Evolutionary conservation across 805 yeast genomes (phyloP).

Genomic region (Starmerella khaoyaiensis): DNA sequence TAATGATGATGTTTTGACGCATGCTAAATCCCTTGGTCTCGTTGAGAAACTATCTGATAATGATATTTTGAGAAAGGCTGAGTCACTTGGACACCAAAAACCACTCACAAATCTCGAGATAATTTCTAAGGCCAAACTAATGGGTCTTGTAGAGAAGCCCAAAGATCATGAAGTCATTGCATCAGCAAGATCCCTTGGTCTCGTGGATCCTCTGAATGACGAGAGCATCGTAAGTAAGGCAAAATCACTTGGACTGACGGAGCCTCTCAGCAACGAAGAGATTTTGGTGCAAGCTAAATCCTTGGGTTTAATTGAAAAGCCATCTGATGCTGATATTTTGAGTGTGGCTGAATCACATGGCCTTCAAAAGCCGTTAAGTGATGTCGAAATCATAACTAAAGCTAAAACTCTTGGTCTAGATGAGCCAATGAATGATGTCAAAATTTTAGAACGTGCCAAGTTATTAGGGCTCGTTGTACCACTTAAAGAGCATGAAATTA

Average conservation of each 20-base stretch:
- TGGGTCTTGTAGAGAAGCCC: slow-evolving; percentile 21
- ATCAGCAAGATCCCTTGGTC: slow-evolving; percentile 54
- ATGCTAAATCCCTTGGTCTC: slow-evolving; percentile 14
- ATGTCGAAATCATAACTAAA: too few relatives aligned
- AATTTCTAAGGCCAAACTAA: slow-evolving; percentile 15
- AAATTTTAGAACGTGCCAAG: slow-evolving; percentile 9
- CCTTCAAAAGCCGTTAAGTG: slow-evolving; percentile 4
- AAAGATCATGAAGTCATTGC: slow-evolving; percentile 32
- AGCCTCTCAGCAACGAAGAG: slow-evolving; percentile 9
- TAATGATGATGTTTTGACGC: slow-evolving; percentile 7
- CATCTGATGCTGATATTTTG: slow-evolving; percentile 3
- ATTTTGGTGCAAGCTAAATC: slow-evolving; percentile 11
- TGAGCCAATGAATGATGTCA: slow-evolving; percentile 7
- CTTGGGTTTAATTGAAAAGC: slow-evolving; percentile 17
- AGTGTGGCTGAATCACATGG: slow-evolving; percentile 12
- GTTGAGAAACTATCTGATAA: slow-evolving; percentile 5
- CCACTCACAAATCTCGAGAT: slow-evolving; percentile 11
- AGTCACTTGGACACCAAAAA: slow-evolving; percentile 11
- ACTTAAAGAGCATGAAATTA: slow-evolving; percentile 6
- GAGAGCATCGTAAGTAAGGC: slow-evolving; percentile 8
- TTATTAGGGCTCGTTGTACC: slow-evolving; percentile 10
- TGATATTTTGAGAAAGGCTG: slow-evolving; percentile 8
- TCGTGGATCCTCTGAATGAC: slow-evolving; percentile 42
- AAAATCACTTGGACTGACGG: slow-evolving; percentile 3
- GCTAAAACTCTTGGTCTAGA: slow-evolving; percentile 8